Evolutionary conservation across 225 moss, liverwort and hornwort genomes (phyloP).

Genomic region (Lunularia cruciata): DNA sequence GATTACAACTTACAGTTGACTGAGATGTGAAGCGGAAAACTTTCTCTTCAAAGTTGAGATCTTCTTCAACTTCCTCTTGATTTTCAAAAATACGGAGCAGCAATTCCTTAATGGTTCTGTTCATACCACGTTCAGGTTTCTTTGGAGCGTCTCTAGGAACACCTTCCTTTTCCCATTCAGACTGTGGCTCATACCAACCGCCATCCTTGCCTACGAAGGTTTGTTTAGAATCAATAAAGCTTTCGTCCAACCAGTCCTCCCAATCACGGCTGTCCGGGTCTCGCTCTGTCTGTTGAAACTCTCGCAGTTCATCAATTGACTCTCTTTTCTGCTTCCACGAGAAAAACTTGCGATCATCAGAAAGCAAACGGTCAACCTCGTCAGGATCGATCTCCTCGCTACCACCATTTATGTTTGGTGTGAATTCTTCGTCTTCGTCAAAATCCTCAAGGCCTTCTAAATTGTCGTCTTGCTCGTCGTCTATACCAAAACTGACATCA

Average conservation of each 20-base stretch:
- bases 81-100: constrained; percentile 66
- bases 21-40: constrained; percentile 85
- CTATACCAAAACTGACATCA: constrained; percentile 12
- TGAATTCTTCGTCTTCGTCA: constrained; percentile 17
- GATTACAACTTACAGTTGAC: constrained; percentile 57
- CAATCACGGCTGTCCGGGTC: constrained; percentile 82
- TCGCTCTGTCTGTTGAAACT: constrained; percentile 54
- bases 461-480: constrained; percentile 32
- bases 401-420: background rate
- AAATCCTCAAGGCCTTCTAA: constrained; percentile 15
- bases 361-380: constrained; percentile 58
- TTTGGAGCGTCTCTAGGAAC: constrained; percentile 69
- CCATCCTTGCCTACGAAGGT: constrained; percentile 43
- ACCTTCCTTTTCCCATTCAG: constrained; percentile 81
- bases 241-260: constrained; percentile 95
- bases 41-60: constrained; percentile 77
- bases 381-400: constrained; percentile 31
- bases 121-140: constrained; percentile 91
- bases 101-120: constrained; percentile 73
- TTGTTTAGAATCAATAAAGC: constrained; percentile 55
- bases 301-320: constrained; percentile 63
- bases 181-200: constrained; percentile 62
- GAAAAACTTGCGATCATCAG: constrained; percentile 61
- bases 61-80: constrained; percentile 79
- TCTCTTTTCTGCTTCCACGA: constrained; percentile 70